These are phyloP conservation scores for Hypoxylon fragiforme DNA, from an alignment of 495 filamentous ascomycete genomes.

Conservation along the genomic window DNA sequence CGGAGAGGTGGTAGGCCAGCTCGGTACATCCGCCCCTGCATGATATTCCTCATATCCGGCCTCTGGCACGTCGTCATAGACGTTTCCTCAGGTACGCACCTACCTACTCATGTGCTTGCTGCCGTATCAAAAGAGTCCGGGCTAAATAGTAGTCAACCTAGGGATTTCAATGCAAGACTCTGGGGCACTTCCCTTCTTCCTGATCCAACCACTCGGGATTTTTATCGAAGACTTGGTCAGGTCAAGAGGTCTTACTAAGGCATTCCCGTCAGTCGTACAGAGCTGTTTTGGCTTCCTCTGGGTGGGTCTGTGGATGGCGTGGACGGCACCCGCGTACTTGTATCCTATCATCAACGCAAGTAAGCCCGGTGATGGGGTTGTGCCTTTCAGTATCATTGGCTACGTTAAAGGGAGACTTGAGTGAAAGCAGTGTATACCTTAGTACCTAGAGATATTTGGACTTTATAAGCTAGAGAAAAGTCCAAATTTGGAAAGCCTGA, in stretches of 20 bases:
- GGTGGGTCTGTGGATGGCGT: constrained; percentile 16
- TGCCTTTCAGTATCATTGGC: constrained; percentile 10
- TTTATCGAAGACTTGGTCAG: constrained; percentile 9
- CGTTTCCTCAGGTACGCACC: constrained; percentile 13
- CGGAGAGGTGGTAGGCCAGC: neutral
- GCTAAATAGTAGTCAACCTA: too few species aligned
- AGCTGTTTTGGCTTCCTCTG: constrained; percentile 10
- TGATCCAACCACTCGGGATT: constrained; percentile 10
- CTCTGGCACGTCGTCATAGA: constrained; percentile 10
- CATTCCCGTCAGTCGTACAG: neutral
- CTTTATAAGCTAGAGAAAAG: too few species aligned
- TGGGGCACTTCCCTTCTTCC: constrained; percentile 12
- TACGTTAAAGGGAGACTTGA: too few species aligned
- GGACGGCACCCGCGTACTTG: constrained; percentile 14
- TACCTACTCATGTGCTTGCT: too few species aligned
- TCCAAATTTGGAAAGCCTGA: too few species aligned
- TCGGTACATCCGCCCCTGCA: neutral
- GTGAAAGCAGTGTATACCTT: too few species aligned
- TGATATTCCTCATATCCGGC: constrained; percentile 14
- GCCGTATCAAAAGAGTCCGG: too few species aligned
- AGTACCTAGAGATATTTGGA: too few species aligned
- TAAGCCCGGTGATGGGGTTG: constrained; percentile 2
- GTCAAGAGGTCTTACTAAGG: neutral
- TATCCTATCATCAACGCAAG: constrained; percentile 16
- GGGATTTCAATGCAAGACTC: constrained; percentile 10